These are phyloP conservation scores for Rhizomucor pusillus DNA, from an alignment of 371 early-diverging fungal species.

Conservation along the genomic window DNA sequence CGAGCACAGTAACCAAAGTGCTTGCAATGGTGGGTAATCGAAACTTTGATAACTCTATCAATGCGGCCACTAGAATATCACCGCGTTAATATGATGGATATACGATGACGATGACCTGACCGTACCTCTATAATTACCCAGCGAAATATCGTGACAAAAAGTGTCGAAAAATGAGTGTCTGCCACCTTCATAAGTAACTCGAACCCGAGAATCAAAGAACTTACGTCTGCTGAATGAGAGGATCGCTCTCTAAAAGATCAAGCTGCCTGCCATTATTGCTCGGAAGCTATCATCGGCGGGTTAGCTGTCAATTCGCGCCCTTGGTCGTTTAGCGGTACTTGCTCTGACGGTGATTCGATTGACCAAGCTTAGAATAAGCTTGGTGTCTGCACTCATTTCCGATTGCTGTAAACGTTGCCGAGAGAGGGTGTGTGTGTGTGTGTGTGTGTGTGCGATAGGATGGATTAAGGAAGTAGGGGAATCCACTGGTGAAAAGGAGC, in stretches of 20 bases:
- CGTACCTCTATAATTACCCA: no score
- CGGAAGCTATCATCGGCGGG: slow-evolving; percentile 44
- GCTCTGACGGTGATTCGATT: slow-evolving; percentile 52
- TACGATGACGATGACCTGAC: no score
- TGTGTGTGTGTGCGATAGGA: no score
- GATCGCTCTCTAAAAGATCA: slow-evolving; percentile 62
- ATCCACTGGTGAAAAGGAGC: no score
- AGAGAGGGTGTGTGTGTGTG: no score
- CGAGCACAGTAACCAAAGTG: slow-evolving; percentile 52
- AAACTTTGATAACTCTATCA: slow-evolving; percentile 67
- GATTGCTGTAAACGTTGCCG: no score
- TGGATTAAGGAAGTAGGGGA: no score
- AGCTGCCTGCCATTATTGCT: slow-evolving; percentile 55
- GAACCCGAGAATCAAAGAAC: no score
- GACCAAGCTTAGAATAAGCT: slow-evolving; percentile 48
- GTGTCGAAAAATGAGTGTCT: no score
- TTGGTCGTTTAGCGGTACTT: slow-evolving; percentile 12
- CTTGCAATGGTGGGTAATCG: slow-evolving; percentile 57
- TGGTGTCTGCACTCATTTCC: slow-evolving; percentile 43
- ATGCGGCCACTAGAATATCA: slow-evolving; percentile 50
- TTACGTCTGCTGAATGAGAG: slow-evolving; percentile 60
- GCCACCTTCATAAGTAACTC: no score
- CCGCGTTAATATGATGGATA: no score
- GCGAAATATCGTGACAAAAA: no score
- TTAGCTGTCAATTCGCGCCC: not conserved